Evolutionary conservation across 805 yeast species (phyloP), one percentile per base, ranked within the genome.

Genomic region (Candida coquimbonensis): DNA sequence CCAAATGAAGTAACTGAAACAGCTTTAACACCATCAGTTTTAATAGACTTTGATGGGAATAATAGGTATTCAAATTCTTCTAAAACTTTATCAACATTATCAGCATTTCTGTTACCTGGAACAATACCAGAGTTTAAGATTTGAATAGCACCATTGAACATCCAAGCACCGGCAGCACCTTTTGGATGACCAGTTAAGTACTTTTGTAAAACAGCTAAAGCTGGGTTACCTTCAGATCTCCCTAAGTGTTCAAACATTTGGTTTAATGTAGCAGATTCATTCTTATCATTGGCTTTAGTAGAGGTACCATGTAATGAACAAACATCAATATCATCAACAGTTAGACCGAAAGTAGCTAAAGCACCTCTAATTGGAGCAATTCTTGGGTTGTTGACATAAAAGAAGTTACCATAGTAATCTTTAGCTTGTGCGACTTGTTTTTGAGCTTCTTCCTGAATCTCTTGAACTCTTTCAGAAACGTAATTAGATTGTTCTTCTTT

Each of bases 151-250:
- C 99, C 99, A 69, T 93, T 95, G 78, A 93, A 73, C 99, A 93
- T 93, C 99, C 99, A 93, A 48, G 99, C 98, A 78, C 97, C 99
- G 48, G 99, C 99, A 60, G 99, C 99, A 80, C 99, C 99, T 86
- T 93, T 93, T 61, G 99, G 99, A 76, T 93, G 99, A 72, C 99
- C 99, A 60, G 99, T 93, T 64, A 93, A 80, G 81, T 78, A 93
- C 72, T 93, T 93, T 73, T 93, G 99, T 96, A 95, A 91, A 46
- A 93, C 95, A 79, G 98, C 97, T 57, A 84, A 76, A 42, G 95
- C 90, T 52, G 99, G 96, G 73, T 93, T 95, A 73, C 99, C 99
- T 73, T 87, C 89, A 47, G 96, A 73, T 73, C 99, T 84, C 57
- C 98, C 99, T 64, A 93, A 75, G 65, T 93, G 99, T 62, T 76